Base-by-base conservation (phyloP, 305 asterid species). In the Ilex paraguariensis region DNA sequence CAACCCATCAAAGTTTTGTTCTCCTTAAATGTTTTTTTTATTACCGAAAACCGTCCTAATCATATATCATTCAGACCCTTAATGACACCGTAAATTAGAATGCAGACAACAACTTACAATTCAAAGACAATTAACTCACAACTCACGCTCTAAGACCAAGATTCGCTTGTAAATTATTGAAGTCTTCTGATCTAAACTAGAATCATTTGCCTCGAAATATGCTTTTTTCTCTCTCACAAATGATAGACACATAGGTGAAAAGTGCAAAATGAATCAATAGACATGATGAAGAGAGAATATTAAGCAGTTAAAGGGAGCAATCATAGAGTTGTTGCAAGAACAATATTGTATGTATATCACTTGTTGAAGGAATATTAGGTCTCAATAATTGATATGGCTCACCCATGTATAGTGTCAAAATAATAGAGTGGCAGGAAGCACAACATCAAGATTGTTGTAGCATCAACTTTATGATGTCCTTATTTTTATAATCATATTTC, bases 311-410 rank as follows among this genome's bases (percentile, higher is more conserved):
- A 62, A 67, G 32, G 52, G 56, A 31, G 28, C 28, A 56, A 56
- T 33, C 48, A 55, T 64, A 74, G 63, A 61, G 69, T 36, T 56
- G 7, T n/a, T 9, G 17, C 39, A 14, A 54, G 56, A 59, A 48
- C 16, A 72, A 62, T 65, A 66, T 65, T 67, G 56, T 54, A 31
- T 53, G 33, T 48, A 60, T 45, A 55, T 59, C 45, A 64, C 50
- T 66, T 60, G 59, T 59, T 46, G 40, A 59, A 55, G 61, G 53
- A 66, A 67, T 72, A 72, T 65, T 57, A 48, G 31, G 68, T 33
- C 63, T 64, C 71, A 79, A 82, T 74, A 66, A 79, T 76, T 79
- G 69, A 71, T 46, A 68, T 31, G 68, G 68, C 61, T 64, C 69
- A 68, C 70, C 66, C 28, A 1, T 21, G 1, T 49, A 45, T 59